Conservation (phyloP, 805 yeast genomes). For the Hanseniaspora thailandica region DNA sequence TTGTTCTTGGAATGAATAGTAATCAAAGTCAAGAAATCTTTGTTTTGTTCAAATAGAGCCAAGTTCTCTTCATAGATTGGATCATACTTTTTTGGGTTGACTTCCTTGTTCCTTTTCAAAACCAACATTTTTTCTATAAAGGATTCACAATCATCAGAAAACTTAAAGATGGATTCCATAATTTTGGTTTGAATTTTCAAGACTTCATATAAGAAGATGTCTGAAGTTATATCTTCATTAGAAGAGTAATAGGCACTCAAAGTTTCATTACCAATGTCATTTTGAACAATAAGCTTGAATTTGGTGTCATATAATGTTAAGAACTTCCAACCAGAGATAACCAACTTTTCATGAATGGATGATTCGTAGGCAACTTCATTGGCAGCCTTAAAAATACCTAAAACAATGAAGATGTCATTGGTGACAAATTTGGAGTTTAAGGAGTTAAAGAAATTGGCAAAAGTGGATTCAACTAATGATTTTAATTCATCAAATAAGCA, state of each 20-base stretch:
- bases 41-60: constrained; percentile 30
- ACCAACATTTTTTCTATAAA: constrained; percentile 15
- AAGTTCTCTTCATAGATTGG: constrained; percentile 29
- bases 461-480: constrained; percentile 15
- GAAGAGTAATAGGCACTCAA: constrained; percentile 21
- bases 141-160: constrained; percentile 16
- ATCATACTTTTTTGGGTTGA: constrained; percentile 18
- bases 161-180: constrained; percentile 15
- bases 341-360: constrained; percentile 8
- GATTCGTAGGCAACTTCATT: constrained; percentile 12
- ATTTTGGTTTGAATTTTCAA: constrained; percentile 22
- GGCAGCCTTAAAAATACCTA: constrained; percentile 31
- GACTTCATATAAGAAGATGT: constrained; percentile 20
- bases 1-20: constrained; percentile 22
- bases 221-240: constrained; percentile 24
- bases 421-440: constrained; percentile 13
- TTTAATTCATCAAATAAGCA: constrained; percentile 24
- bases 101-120: constrained; percentile 19
- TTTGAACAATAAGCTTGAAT: constrained; percentile 6
- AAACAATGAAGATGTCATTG: constrained; percentile 14
- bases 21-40: constrained; percentile 26
- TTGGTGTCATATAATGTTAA: constrained; percentile 2
- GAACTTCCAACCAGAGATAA: constrained; percentile 10
- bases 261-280: constrained; percentile 13
- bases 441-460: constrained; percentile 16